Conservation (phyloP, 2,329 filamentous ascomycete genomes). For the Onygena corvina region DNA sequence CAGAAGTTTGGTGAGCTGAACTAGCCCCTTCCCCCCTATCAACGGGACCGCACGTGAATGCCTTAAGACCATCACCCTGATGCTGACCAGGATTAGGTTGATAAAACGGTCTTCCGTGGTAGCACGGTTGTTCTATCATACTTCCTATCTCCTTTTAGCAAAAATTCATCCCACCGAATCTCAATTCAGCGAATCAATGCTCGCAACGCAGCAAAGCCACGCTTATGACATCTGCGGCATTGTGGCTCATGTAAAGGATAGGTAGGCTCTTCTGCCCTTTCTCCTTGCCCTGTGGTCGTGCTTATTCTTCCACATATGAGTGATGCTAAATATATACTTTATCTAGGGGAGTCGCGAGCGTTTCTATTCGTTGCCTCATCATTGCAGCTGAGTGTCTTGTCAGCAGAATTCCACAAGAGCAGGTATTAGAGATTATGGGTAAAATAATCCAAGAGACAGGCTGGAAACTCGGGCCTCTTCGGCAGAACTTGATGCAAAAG, state of each 20-base stretch:
- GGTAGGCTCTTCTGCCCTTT: constrained; percentile 29
- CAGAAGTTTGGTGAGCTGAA: constrained; percentile 62
- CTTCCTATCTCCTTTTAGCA: constrained; percentile 65
- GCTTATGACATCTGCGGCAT: constrained; percentile 83
- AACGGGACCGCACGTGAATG: not conserved
- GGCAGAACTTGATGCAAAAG: constrained; percentile 56
- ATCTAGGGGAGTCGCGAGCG: constrained; percentile 55
- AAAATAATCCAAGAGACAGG: constrained; percentile 64
- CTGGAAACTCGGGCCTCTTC: constrained; percentile 63
- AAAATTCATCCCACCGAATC: constrained; percentile 62
- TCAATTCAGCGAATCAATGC: constrained; percentile 54
- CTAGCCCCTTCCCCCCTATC: not conserved
- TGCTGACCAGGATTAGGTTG: constrained; percentile 43
- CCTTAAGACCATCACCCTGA: constrained; percentile 4
- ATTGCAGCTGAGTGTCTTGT: constrained; percentile 64
- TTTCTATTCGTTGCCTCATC: constrained; percentile 66
- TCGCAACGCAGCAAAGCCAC: constrained; percentile 57
- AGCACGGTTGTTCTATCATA: constrained; percentile 79
- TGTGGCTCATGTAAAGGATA: constrained; percentile 69
- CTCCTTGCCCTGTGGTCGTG: constrained; percentile 3
- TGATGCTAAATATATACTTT: not conserved
- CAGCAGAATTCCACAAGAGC: constrained; percentile 60
- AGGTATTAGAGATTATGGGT: constrained; percentile 65
- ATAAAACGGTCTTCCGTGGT: constrained; percentile 72
- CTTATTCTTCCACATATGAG: not conserved